Base-by-base conservation (phyloP, 148 eudicot species). In the Mesembryanthemum crystallinum region DNA sequence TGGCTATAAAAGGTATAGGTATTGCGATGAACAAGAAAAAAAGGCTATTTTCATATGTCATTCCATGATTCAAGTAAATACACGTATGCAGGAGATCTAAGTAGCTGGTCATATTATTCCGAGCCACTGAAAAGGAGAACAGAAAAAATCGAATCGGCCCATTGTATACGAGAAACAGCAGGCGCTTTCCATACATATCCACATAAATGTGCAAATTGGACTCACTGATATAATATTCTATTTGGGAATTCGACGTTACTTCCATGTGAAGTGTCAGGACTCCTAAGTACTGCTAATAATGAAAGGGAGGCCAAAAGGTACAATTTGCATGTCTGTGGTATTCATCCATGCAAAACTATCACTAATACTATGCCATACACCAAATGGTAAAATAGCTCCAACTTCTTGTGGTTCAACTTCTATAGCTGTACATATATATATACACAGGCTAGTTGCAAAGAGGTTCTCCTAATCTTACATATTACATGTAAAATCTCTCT, bases 241-340 rank as follows among this genome's bases (percentile, higher is more conserved):
- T 65, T 73, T 78, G 81, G 81, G 71, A 52, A 66, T 30, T 57
- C 57, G 71, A 73, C 66, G 51, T 78, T 55, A 73, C 28, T 78
- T 64, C 81, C 81, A 79, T 73, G 82, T 79, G 77, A 73, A 66
- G 51, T 42, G 42, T 20, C 82, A 79, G 73, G 64, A 17, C 28
- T 67, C 54, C 42, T 65, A 57, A 64, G 59, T 57, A 35, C 60
- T 67, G 74, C 55, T 30, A 67, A 79, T 79, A 67, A 79, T 73
- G 69, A 14, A 47, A 73, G 30, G 68, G 61, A 42, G 64, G 37
- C 67, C 54, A 57, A n/a, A 60, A 73, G 55, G 72, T 67, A 67
- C 6, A 42, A 32, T 27, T 73, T 45, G 77, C 73, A 73, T 67
- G 82, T 45, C 73, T 57, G 54, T 51, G 59, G 32, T 59, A 73